These are phyloP conservation scores for Gossypium mustelinum DNA, from an alignment of 345 rosid species.

Conservation along the genomic window DNA sequence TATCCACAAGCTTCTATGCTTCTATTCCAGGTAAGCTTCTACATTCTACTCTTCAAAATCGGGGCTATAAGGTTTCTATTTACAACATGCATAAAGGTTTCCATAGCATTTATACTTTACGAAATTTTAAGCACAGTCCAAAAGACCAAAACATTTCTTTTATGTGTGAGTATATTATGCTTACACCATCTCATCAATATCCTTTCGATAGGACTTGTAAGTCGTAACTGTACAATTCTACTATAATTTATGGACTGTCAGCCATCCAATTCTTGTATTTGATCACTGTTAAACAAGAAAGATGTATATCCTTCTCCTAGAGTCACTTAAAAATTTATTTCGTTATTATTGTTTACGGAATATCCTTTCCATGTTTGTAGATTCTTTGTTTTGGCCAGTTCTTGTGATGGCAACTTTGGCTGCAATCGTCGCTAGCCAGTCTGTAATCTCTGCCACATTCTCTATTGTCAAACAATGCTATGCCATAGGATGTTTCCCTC, in stretches of 20 bases:
- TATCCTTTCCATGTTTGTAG: constrained; percentile 36
- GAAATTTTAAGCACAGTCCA: background rate
- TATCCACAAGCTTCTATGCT: constrained; percentile 62
- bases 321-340: constrained; percentile 12
- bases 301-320: background rate
- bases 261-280: background rate
- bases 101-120: background rate
- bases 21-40: constrained; percentile 76
- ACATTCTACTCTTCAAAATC: background rate
- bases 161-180: background rate
- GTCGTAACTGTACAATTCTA: background rate
- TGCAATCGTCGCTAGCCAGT: constrained; percentile 81
- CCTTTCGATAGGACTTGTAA: background rate
- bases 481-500: constrained; percentile 90
- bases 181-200: background rate
- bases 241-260: background rate
- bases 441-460: constrained; percentile 73
- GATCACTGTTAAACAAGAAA: background rate
- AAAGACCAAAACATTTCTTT: background rate
- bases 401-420: constrained; percentile 69
- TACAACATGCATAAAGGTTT: background rate
- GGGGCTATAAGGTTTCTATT: background rate
- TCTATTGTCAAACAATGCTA: constrained; percentile 78
- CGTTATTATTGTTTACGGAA: constrained; percentile 5
- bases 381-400: constrained; percentile 71